Percentiles rank a stretch among this genome's conserved stretches.
Evolutionary conservation across 148 eudicot genomes (phyloP).

Genomic region (Arctostaphylos glauca): DNA sequence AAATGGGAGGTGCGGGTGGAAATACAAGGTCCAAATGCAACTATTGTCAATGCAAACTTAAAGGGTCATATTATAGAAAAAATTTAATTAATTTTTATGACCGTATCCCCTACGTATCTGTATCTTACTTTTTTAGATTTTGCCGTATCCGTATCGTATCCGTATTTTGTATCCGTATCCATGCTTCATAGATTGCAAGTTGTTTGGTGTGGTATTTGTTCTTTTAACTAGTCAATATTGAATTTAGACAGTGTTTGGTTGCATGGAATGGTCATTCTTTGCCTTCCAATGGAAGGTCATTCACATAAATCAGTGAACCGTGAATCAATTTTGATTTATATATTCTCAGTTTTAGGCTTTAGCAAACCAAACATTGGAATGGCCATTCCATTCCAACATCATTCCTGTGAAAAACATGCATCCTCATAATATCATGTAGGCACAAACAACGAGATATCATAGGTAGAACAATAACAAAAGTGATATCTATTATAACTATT

Average conservation of each 20-base stretch:
- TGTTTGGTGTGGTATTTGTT: background rate
- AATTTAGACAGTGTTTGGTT: background rate
- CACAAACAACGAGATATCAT: background rate
- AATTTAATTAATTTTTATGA: too few species aligned
- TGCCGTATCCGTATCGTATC: too few species aligned
- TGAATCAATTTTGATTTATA: background rate
- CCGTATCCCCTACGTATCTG: too few species aligned
- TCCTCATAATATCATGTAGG: background rate
- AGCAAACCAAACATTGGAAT: background rate
- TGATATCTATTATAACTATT: background rate
- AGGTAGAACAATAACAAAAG: background rate
- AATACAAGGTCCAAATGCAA: too few species aligned
- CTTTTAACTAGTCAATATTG: background rate
- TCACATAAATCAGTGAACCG: background rate
- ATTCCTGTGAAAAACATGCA: background rate
- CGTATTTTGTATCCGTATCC: too few species aligned
- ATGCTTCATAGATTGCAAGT: background rate
- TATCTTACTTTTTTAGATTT: too few species aligned
- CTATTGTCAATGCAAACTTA: too few species aligned
- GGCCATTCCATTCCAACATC: background rate
- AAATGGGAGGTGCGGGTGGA: too few species aligned
- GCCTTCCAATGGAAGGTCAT: background rate
- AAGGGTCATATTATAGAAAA: too few species aligned
- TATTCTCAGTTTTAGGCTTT: background rate
- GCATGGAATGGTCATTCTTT: background rate